Evolutionary conservation across 495 filamentous ascomycete genomes (phyloP).

Genomic region (Penicillium daleae): DNA sequence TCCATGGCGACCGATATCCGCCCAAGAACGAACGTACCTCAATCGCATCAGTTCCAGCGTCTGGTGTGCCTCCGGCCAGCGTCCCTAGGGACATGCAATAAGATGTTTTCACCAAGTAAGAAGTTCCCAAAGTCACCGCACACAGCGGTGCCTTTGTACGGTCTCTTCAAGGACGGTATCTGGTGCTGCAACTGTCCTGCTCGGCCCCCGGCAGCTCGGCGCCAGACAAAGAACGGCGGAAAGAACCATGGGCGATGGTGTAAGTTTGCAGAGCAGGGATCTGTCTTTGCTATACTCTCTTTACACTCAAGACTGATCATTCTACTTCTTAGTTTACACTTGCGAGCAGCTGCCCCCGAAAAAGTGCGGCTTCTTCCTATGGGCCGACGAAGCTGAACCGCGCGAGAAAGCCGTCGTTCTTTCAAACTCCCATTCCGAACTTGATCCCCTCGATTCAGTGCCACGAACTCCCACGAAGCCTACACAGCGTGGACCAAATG

Average conservation of each 20-base stretch:
- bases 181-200: slow-evolving; percentile 72
- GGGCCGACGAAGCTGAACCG: slow-evolving; percentile 61
- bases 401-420: slow-evolving; percentile 57
- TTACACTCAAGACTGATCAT: not conserved
- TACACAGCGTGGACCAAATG: slow-evolving; percentile 10
- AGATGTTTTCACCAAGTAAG: slow-evolving; percentile 34
- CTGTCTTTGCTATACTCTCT: not conserved
- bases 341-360: slow-evolving; percentile 58
- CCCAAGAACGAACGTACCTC: not conserved
- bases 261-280: slow-evolving; percentile 20
- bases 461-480: slow-evolving; percentile 31
- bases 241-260: slow-evolving; percentile 66
- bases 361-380: slow-evolving; percentile 74
- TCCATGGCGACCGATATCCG: not conserved
- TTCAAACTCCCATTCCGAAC: slow-evolving; percentile 54
- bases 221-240: slow-evolving; percentile 68
- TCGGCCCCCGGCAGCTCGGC: slow-evolving; percentile 60
- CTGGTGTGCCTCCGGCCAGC: not conserved
- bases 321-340: slow-evolving; percentile 56
- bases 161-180: slow-evolving; percentile 57
- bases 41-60: not conserved
- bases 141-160: slow-evolving; percentile 48
- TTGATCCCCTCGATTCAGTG: slow-evolving; percentile 20
- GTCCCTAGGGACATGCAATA: not conserved
- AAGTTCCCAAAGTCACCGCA: slow-evolving; percentile 29